Evolutionary conservation across 2,329 filamentous ascomycete genomes (phyloP).

Genomic region (Xylaria sp.): DNA sequence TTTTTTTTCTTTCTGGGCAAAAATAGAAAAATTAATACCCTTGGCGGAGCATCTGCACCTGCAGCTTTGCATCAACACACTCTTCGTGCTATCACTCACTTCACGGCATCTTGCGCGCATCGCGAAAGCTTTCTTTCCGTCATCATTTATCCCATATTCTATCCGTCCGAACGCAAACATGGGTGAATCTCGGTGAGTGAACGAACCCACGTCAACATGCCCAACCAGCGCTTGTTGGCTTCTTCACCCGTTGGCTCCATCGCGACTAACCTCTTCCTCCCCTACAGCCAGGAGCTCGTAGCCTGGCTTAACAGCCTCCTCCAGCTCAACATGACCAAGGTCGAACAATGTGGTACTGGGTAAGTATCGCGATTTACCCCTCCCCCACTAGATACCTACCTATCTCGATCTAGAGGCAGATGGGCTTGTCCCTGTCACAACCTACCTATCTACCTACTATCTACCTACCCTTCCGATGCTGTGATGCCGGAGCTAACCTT

Average conservation of each 20-base stretch:
- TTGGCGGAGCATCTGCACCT: not conserved
- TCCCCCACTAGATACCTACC: slow-evolving; percentile 31
- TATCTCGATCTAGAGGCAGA: not conserved
- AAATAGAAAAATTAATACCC: not conserved
- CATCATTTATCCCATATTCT: not conserved
- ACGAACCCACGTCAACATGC: slow-evolving; percentile 8
- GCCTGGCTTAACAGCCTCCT: slow-evolving; percentile 97
- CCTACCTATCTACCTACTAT: slow-evolving; percentile 1
- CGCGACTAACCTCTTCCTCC: slow-evolving; percentile 11
- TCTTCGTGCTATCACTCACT: slow-evolving; percentile 1
- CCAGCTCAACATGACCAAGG: slow-evolving; percentile 96
- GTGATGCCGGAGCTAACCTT: slow-evolving; percentile 27
- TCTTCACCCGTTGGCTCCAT: not conserved
- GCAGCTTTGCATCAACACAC: not conserved
- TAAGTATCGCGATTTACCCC: slow-evolving; percentile 52
- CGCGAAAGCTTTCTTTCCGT: not conserved
- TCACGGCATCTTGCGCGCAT: slow-evolving; percentile 1
- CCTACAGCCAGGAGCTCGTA: slow-evolving; percentile 85
- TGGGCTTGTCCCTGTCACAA: slow-evolving; percentile 7
- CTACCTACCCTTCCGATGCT: not conserved
- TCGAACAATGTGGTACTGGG: slow-evolving; percentile 99
- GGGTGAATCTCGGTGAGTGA: slow-evolving; percentile 33
- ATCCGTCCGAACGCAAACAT: slow-evolving; percentile 18
- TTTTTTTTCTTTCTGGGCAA: slow-evolving; percentile 3
- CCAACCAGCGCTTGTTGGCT: not conserved